Conservation (phyloP, 2,329 filamentous ascomycete species). For the Fusarium piperis region DNA sequence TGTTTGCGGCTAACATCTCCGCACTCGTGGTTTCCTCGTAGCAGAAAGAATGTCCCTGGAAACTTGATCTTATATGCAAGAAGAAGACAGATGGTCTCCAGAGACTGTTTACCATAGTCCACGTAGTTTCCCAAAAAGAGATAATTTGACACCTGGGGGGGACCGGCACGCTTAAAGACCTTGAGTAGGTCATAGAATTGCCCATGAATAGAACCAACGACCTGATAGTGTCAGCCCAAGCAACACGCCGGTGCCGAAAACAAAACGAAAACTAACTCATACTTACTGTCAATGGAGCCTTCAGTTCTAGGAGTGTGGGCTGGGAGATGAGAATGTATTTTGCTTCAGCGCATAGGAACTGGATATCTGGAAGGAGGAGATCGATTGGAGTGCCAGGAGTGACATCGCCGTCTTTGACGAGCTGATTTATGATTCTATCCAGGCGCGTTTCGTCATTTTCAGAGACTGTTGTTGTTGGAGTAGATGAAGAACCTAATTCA, state of each 20-base stretch:
- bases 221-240: not conserved
- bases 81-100: slow-evolving; percentile 97
- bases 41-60: slow-evolving; percentile 99
- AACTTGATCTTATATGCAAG: slow-evolving; percentile 99
- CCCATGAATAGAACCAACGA: slow-evolving; percentile 96
- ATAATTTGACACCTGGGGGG: slow-evolving; percentile 98
- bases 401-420: not conserved
- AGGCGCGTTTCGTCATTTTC: not conserved
- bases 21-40: slow-evolving; percentile 96
- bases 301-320: not conserved
- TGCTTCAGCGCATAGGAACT: not conserved
- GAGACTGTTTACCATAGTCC: slow-evolving; percentile 97
- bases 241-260: not conserved
- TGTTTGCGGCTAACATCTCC: no score
- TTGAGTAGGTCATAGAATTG: slow-evolving; percentile 98
- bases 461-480: not conserved
- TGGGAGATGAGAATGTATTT: not conserved
- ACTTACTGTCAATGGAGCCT: not conserved
- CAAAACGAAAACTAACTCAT: not conserved
- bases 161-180: slow-evolving; percentile 92
- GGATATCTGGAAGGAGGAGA: not conserved
- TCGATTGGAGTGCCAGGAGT: not conserved
- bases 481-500: not conserved
- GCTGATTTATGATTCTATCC: not conserved
- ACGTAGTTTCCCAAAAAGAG: slow-evolving; percentile 99